Evolutionary conservation across 2,329 filamentous ascomycete genomes (phyloP).

Genomic region (Hymenoscyphus albidus): DNA sequence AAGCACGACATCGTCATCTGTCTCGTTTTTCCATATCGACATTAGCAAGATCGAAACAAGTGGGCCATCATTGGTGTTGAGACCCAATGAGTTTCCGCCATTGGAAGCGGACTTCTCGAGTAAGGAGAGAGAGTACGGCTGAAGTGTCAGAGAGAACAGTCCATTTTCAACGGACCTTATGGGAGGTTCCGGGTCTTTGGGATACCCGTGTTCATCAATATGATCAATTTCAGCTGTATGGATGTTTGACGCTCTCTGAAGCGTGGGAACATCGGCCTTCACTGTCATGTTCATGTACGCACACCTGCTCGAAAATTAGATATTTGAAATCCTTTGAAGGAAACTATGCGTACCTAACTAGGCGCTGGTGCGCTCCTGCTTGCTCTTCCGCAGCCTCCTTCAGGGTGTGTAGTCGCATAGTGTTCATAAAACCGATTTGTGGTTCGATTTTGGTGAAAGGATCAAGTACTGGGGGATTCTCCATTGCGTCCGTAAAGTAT

Average conservation of each 20-base stretch:
- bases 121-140: neutral
- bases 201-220: neutral
- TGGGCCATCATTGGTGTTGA: neutral
- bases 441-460: conserved; percentile 1
- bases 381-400: neutral
- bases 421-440: neutral
- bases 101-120: neutral
- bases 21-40: neutral
- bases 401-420: neutral
- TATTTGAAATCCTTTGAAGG: neutral
- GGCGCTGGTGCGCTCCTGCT: neutral
- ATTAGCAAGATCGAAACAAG: conserved; percentile 2
- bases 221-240: neutral
- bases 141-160: neutral
- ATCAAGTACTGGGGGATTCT: neutral
- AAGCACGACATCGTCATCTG: neutral
- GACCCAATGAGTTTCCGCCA: conserved; percentile 7
- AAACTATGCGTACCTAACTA: neutral
- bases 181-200: neutral
- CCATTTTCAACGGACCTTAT: neutral
- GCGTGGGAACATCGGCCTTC: neutral
- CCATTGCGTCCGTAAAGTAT: neutral
- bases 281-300: conserved; percentile 2
- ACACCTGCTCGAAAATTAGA: neutral
- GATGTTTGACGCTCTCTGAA: neutral